Conservation (phyloP, 2,329 filamentous ascomycete genomes). For the Ceratocystis huliohia region DNA sequence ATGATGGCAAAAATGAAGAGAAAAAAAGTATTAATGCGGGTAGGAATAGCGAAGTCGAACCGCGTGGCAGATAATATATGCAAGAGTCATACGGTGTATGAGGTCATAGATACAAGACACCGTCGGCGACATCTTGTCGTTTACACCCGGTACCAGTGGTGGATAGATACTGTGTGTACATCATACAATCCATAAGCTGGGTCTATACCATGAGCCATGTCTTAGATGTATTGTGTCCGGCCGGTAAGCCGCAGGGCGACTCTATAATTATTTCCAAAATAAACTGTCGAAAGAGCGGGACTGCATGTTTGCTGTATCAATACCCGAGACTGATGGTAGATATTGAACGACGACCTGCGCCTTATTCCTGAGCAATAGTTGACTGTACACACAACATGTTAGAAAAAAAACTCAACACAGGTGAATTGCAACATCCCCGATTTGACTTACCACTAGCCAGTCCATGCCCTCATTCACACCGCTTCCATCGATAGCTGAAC, state of each 20-base stretch:
- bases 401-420: neutral
- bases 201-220: neutral
- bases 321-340: neutral
- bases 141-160: neutral
- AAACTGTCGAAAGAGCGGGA: neutral
- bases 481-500: conserved; percentile 87
- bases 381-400: conserved; percentile 4
- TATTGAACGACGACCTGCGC: neutral
- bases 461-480: conserved; percentile 98
- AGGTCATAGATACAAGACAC: conserved; percentile 2
- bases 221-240: neutral
- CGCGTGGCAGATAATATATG: neutral
- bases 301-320: neutral
- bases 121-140: neutral
- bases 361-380: conserved; percentile 6
- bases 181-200: neutral
- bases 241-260: neutral
- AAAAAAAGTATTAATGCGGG: neutral
- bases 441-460: conserved; percentile 69
- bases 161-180: neutral
- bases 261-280: neutral
- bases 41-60: neutral
- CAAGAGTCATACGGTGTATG: conserved; percentile 6
- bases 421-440: neutral
- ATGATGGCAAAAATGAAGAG: neutral